Conservation (phyloP, 2,329 filamentous ascomycete species). For the Leptographium lundbergii region DNA sequence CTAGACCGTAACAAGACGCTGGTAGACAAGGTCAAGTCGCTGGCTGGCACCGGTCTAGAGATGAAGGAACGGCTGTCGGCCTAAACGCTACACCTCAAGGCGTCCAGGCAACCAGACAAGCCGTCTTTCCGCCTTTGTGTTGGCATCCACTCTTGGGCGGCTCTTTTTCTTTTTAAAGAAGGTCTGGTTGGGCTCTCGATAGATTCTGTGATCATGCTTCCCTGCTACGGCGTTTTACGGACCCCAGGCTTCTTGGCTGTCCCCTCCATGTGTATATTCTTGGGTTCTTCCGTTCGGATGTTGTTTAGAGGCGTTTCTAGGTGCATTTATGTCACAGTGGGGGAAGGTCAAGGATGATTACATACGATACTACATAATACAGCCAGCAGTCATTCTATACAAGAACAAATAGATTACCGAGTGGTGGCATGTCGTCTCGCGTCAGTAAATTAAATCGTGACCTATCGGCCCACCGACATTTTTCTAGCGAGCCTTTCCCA, state of each 20-base stretch:
- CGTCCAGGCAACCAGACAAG: neutral
- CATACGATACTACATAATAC: neutral
- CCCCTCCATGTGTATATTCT: neutral
- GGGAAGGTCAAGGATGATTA: neutral
- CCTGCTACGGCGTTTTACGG: neutral
- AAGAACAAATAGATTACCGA: too few species aligned
- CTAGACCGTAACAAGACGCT: slow-evolving; percentile 57
- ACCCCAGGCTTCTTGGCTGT: neutral
- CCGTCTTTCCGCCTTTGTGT: neutral
- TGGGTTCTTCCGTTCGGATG: neutral
- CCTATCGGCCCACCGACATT: too few species aligned
- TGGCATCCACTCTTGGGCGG: neutral
- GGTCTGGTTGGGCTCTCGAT: neutral
- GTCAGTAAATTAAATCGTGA: too few species aligned
- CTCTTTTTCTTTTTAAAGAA: neutral
- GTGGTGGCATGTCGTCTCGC: too few species aligned
- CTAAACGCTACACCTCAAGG: neutral
- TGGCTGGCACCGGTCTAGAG: slow-evolving; percentile 55
- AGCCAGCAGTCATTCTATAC: neutral
- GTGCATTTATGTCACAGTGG: neutral
- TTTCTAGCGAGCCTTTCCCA: too few species aligned
- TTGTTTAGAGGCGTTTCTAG: neutral
- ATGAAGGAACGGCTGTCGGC: slow-evolving; percentile 34
- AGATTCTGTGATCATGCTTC: neutral
- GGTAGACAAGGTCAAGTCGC: slow-evolving; percentile 54